Evolutionary conservation across 306 rosid species (phyloP).

Genomic region (Medicago arabica): DNA sequence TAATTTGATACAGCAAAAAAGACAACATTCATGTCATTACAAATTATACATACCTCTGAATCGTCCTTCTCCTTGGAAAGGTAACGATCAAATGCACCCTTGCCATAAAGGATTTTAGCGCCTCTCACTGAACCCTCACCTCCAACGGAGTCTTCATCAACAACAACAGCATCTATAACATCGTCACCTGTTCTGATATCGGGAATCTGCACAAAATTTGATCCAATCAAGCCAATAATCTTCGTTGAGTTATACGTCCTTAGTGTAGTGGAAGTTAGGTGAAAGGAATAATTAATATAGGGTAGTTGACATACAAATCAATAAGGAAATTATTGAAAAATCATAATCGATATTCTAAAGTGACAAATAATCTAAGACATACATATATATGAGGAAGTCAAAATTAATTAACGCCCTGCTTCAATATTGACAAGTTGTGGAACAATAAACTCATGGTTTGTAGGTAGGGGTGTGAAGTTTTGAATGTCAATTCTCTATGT

Average conservation of each 20-base stretch:
- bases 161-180: slow-evolving; percentile 78
- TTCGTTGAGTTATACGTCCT: not conserved
- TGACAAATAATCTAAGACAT: too few species aligned
- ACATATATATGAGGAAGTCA: too few species aligned
- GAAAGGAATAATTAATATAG: too few species aligned
- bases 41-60: slow-evolving; percentile 53
- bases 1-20: not conserved
- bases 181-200: slow-evolving; percentile 74
- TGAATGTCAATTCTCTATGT: too few species aligned
- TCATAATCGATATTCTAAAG: too few species aligned
- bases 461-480: too few species aligned
- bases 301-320: too few species aligned
- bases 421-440: too few species aligned
- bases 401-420: too few species aligned
- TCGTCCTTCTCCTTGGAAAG: slow-evolving; percentile 59
- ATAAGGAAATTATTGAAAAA: too few species aligned
- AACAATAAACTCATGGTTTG: too few species aligned
- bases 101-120: slow-evolving; percentile 85
- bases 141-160: slow-evolving; percentile 87
- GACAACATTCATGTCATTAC: not conserved
- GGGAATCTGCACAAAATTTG: slow-evolving; percentile 73
- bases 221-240: not conserved
- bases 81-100: slow-evolving; percentile 74
- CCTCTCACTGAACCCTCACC: slow-evolving; percentile 53
- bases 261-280: too few species aligned